Percentiles rank a stretch among this genome's conserved stretches.
Evolutionary conservation across 1,284 basidiomycete genomes (phyloP).

Genomic region (Athelia psychrophila): DNA sequence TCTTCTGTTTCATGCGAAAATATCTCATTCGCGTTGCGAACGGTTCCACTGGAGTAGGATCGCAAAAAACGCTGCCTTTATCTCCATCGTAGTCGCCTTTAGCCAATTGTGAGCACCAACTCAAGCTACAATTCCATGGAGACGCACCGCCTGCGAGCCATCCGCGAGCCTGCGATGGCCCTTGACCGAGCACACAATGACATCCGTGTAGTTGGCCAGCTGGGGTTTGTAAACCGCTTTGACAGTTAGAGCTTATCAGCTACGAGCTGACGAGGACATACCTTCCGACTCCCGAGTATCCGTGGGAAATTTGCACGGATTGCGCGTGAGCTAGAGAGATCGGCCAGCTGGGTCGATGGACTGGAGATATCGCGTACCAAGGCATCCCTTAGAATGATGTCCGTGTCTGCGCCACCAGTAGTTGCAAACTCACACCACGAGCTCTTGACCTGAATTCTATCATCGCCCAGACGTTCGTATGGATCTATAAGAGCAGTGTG

Average conservation of each 20-base stretch:
- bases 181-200: slow-evolving; percentile 39
- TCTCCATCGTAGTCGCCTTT: slow-evolving; percentile 42
- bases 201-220: slow-evolving; percentile 33
- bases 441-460: slow-evolving; percentile 36
- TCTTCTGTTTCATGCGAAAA: slow-evolving; percentile 30
- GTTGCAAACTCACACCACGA: slow-evolving; percentile 23
- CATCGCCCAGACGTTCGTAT: slow-evolving; percentile 28
- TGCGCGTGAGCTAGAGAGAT: slow-evolving; percentile 32
- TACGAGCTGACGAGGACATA: slow-evolving; percentile 10
- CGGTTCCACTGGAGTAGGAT: slow-evolving; percentile 27
- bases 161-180: slow-evolving; percentile 34
- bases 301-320: slow-evolving; percentile 44
- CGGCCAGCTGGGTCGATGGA: neutral
- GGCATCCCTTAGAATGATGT: slow-evolving; percentile 35
- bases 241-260: slow-evolving; percentile 14
- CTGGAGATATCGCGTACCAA: slow-evolving; percentile 26
- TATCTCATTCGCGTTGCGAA: slow-evolving; percentile 31
- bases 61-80: slow-evolving; percentile 35
- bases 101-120: neutral
- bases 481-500: slow-evolving; percentile 33
- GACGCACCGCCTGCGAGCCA: slow-evolving; percentile 37
- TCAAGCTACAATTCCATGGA: neutral
- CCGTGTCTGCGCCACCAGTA: slow-evolving; percentile 22
- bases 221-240: slow-evolving; percentile 32
- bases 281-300: slow-evolving; percentile 45